A percentile compares a stretch with the other conserved stretches of the same genome.
Evolutionary conservation across 331 rosid species (phyloP).

Genomic region (Quercus tomentella): DNA sequence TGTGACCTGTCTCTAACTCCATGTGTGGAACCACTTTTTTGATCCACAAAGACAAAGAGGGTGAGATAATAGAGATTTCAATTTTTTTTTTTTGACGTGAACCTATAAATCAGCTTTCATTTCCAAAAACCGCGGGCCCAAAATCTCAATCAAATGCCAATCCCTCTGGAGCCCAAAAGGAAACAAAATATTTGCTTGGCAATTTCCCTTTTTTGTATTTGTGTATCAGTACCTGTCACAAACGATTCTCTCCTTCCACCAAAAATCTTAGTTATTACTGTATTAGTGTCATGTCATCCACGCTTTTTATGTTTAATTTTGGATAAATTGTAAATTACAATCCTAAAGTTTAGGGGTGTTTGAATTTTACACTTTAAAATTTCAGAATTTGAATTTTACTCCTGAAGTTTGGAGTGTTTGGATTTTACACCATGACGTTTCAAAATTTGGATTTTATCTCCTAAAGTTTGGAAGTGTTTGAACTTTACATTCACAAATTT

Average conservation of each 20-base stretch:
- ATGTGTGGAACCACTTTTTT: not conserved
- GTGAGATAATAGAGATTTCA: not conserved
- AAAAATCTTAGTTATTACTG: too few relatives aligned
- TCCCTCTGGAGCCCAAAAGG: too few relatives aligned
- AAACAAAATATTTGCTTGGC: not conserved
- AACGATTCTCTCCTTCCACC: not conserved
- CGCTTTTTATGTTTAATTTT: too few relatives aligned
- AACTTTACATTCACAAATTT: too few relatives aligned
- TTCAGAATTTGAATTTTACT: fast-evolving
- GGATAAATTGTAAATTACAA: too few relatives aligned
- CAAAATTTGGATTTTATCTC: too few relatives aligned
- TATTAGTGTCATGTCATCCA: too few relatives aligned
- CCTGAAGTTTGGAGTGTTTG: fast-evolving
- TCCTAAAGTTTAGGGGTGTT: fast-evolving
- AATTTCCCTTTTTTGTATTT: not conserved
- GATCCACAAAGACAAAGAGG: not conserved
- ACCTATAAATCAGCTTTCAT: not conserved
- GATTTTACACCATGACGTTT: too few relatives aligned
- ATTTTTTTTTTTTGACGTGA: not conserved
- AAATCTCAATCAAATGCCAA: too few relatives aligned
- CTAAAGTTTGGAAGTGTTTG: too few relatives aligned
- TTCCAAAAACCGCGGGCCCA: too few relatives aligned
- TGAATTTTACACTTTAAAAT: fast-evolving
- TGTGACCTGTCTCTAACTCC: constrained; percentile 14
- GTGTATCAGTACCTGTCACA: not conserved